Base-by-base conservation (phyloP, 768 basidiomycete species). In the Tricholoma bakamatsutake region DNA sequence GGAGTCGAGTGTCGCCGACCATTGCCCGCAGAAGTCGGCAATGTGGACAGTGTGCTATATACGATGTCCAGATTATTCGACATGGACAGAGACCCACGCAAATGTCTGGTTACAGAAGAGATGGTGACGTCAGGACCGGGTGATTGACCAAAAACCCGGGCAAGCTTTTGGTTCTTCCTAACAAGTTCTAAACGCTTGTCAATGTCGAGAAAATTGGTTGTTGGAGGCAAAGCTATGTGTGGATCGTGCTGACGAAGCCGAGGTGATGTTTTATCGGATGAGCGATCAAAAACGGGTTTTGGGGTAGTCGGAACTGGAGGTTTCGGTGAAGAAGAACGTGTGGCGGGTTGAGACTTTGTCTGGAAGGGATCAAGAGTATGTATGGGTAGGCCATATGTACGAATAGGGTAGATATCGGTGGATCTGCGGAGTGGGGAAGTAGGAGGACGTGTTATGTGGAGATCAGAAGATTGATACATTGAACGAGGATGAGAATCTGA, bases 111-210 rank as follows among this genome's bases (percentile, higher is more conserved):
- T n/a, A 47, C 5, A 30, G 46, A 13, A 15, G 28, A 21, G 5
- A 11, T 17, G 51, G 76, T 61, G 5, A 67, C 70, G 9, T 79
- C 79, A 4, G 75, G 71, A 5, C 72, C 76, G 3, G 86, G 88
- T 3, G 77, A 81, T 67, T 82, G 77, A 40, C 90, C 90, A 53
- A 93, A 85, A n/a, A 93, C 72, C 59, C 85, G 84, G n/a, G 86
- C 77, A 48, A 93, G 79, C 68, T 93, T 93, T 62, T 86, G 83
- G 50, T 84, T 81, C 61, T 85, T 87, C 53, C 82, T 76, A 31
- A 93, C 74, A 55, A 87, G 82, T 50, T 88, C 88, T 0, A 85
- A 80, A 30, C 90, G 88, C 59, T 87, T 83, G 10, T 77, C 74
- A 15, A 82, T 71, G 59, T 75, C 74, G 47, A 90, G 82, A 59